Evolutionary conservation across 768 basidiomycete genomes (phyloP), one percentile per base, ranked within the genome.

Genomic region (Pulveroboletus sp.): DNA sequence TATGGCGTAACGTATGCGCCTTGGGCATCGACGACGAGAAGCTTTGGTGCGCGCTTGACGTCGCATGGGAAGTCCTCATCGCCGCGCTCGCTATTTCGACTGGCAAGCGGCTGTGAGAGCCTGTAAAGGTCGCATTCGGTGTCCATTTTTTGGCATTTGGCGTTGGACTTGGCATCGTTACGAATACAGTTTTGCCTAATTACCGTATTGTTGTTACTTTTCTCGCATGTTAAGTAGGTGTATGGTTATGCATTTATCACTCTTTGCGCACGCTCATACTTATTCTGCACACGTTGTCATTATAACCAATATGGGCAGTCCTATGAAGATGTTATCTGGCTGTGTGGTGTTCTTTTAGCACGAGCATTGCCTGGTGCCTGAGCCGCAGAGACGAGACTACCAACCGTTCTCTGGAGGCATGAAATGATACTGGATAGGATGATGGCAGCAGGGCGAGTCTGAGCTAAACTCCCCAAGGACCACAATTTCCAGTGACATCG

Each of bases 1-100:
- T 80, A 8, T 81, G 80, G 80, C 70, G 72, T 36, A 79, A 80
- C 56, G 73, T 62, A 5, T 73, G 72, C 51, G 71, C 71, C 10
- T 65, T 81, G 27, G 80, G 80, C 33, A 73, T 81, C 53, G 70
- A 70, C 55, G 80, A 81, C 54, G 55, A 58, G 39, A 62, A 63
- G 31, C 68, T 80, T 14, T 80, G 77, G 72, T 69, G 68, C 28
- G 67, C 72, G 17, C 65, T 80, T 35, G 77, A 81, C 47, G 61
- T 74, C 31, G 73, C 76, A 8, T 81, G 79, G 78, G 76, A 72
- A 44, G 59, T 69, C n/a, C 66, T 78, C 30, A 54, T 80, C 52
- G 57, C 44, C 3, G 74, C 78, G 15, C 66, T 81, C 41, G 65
- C 61, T 21, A 35, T 64, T 30, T 58, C 64, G 32, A 68, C 62